Evolutionary conservation across 345 rosid species (phyloP), one percentile per base, ranked within the genome.

Genomic region (Pistacia atlantica): DNA sequence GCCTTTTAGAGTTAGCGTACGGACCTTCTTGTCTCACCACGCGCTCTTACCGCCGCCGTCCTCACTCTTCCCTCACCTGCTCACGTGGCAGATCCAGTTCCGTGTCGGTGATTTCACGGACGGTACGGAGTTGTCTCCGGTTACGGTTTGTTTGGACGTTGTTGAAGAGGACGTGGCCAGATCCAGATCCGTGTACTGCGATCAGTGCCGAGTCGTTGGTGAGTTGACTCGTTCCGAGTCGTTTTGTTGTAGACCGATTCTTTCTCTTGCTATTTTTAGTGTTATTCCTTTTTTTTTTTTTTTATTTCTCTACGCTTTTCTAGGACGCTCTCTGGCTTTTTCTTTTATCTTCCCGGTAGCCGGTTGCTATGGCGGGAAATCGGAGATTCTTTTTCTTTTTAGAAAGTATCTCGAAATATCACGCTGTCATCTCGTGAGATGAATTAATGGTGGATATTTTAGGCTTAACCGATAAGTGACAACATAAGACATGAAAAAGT

Each of bases 151-250:
- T 37, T 75, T 91, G 55, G 89, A 89, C 74, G 72, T 89, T 4
- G 88, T 89, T n/a, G 93, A 91, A 86, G 95, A 91, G 86, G 95
- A 89, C 65, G 93, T 91, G 12, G 84, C 90, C 68, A 86, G 88
- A 84, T 88, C 95, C 73, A 84, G 93, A 86, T 89, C 93, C 72
- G 85, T 88, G 31, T 89, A 86, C 80, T 91, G 95, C 72, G 90
- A 91, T 73, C 92, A 91, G 83, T 89, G 95, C 91, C 91, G 95
- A 75, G 92, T 91, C 56, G 90, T 87, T 33, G 93, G 95, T 91
- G 87, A 89, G 93, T 87, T 75, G 73, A 69, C 82, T 71, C 82
- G 73, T 18, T 67, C 78, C 79, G 87, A 79, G 70, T 80, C 78
- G 37, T 8, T 68, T 20, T 17, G 3, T 3, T 56, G 78, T 75